Evolutionary conservation across 805 yeast species (phyloP).

Genomic region (Cyberlindnera petersonii): DNA sequence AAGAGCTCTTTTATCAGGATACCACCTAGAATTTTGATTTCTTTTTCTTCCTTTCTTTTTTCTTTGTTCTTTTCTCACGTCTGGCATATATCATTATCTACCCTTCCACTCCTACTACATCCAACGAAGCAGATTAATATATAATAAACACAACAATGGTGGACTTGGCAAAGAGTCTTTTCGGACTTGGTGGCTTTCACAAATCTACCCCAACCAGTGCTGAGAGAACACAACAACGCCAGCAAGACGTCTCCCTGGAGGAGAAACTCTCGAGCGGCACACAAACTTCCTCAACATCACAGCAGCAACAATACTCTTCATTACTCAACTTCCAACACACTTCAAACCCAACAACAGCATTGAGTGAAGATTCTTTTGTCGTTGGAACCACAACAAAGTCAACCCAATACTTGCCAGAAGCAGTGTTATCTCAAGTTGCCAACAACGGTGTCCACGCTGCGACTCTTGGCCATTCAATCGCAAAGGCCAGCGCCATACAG

Average conservation of each 20-base stretch:
- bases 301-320: constrained; percentile 17
- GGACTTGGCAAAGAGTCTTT: constrained; percentile 37
- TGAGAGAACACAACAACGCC: constrained; percentile 10
- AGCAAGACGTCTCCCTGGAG: constrained; percentile 10
- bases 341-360: constrained; percentile 66
- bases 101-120: background rate
- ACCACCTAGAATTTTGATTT: no score
- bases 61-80: no score
- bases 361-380: constrained; percentile 57
- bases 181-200: constrained; percentile 33
- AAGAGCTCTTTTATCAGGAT: no score
- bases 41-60: no score
- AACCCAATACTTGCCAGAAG: constrained; percentile 32
- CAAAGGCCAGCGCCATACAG: constrained; percentile 1
- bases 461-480: background rate
- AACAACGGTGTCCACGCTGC: constrained; percentile 11
- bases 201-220: constrained; percentile 17
- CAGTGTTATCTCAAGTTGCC: constrained; percentile 33
- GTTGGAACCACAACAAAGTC: constrained; percentile 61
- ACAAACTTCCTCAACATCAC: constrained; percentile 12
- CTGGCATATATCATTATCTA: background rate
- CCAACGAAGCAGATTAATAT: no score
- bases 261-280: constrained; percentile 5
- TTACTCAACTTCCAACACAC: constrained; percentile 42
- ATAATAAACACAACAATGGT: constrained; percentile 29